These are phyloP conservation scores for Scutellaria galericulata DNA, from an alignment of 257 asterid genomes.

Conservation along the genomic window DNA sequence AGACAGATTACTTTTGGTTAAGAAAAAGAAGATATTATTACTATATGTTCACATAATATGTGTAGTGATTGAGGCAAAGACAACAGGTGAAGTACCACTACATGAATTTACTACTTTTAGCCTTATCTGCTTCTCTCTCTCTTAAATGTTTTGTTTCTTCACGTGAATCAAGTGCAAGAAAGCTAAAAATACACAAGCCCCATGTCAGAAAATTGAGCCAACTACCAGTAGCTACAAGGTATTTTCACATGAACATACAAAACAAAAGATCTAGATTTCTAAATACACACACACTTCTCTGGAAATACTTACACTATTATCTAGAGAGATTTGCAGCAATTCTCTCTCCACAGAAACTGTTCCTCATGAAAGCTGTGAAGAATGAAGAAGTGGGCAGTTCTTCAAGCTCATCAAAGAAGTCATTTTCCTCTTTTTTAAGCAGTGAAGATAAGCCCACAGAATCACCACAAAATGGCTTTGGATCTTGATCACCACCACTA, in stretches of 20 bases:
- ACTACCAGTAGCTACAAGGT: constrained; percentile 25
- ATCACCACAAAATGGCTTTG: constrained; percentile 34
- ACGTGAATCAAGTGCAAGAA: constrained; percentile 35
- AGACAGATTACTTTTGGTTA: too few species aligned
- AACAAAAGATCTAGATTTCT: background rate
- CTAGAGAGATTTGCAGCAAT: constrained; percentile 51
- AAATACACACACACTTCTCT: constrained; percentile 22
- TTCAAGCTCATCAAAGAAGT: constrained; percentile 78
- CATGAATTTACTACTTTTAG: constrained; percentile 34
- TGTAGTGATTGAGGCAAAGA: constrained; percentile 5
- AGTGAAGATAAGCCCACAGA: constrained; percentile 24
- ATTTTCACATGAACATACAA: constrained; percentile 36
- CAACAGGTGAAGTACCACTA: constrained; percentile 29
- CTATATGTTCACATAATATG: too few species aligned
- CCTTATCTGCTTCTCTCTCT: constrained; percentile 24
- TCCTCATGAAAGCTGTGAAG: constrained; percentile 54
- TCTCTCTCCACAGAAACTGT: constrained; percentile 51
- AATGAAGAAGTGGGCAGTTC: constrained; percentile 68
- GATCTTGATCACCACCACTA: constrained; percentile 27
- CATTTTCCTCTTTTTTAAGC: constrained; percentile 60
- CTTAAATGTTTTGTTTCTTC: constrained; percentile 21
- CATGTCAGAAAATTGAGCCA: constrained; percentile 25
- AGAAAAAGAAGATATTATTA: too few species aligned
- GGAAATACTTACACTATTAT: background rate
- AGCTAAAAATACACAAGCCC: constrained; percentile 18